phyloP scores from a whole-genome alignment of 768 basidiomycete genomes.

The Lentinula edodes region DNA sequence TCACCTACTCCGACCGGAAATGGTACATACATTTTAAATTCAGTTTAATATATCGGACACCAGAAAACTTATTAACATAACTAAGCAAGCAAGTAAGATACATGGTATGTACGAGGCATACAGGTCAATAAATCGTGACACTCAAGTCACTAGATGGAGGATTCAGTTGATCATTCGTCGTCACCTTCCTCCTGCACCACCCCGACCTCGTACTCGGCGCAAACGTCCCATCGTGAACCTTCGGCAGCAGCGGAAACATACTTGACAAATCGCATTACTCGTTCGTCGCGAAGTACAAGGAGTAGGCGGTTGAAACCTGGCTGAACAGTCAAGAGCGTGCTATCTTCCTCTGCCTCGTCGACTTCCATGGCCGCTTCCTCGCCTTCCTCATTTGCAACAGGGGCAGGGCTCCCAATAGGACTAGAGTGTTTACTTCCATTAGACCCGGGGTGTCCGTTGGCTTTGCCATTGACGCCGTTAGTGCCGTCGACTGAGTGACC shows the following conservation, averaged over 20 bases:
- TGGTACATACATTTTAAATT: too few relatives aligned
- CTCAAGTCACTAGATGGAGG: too few relatives aligned
- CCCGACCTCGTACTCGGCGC: conserved; percentile 88
- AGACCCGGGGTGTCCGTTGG: conserved; percentile 2
- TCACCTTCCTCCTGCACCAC: conserved; percentile 63
- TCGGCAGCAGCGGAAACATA: conserved; percentile 87
- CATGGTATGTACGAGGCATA: not conserved
- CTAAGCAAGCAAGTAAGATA: not conserved
- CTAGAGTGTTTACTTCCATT: conserved; percentile 5
- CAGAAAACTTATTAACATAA: not conserved
- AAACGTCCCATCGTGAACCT: conserved; percentile 91
- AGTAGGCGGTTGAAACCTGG: conserved; percentile 88
- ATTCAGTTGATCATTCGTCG: conserved; percentile 21
- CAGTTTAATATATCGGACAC: not conserved
- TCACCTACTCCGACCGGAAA: too few relatives aligned
- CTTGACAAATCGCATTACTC: conserved; percentile 93
- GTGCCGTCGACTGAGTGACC: conserved; percentile 5
- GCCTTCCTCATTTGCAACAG: conserved; percentile 9
- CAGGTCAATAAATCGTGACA: not conserved
- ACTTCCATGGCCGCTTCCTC: conserved; percentile 24
- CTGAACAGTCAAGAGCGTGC: conserved; percentile 80
- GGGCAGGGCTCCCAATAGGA: conserved; percentile 8
- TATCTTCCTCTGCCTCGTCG: conserved; percentile 63
- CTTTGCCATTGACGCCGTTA: conserved; percentile 11
- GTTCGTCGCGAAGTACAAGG: conserved; percentile 86